These are phyloP conservation scores for Salisapilia sapeloensis DNA, from an alignment of 352 stramenopile species.

Conservation along the genomic window DNA sequence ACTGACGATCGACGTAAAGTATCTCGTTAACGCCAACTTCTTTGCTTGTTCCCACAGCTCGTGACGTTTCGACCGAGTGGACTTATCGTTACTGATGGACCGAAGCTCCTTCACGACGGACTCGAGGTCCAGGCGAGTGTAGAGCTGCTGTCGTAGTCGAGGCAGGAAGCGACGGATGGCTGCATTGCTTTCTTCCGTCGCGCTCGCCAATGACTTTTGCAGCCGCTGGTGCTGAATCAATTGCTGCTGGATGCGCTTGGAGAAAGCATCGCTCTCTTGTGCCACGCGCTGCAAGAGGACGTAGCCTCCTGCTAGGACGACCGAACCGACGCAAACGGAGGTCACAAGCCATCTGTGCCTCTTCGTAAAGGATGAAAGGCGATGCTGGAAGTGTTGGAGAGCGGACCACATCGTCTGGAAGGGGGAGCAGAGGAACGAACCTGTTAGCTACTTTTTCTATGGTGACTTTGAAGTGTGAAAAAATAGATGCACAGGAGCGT, in stretches of 20 bases:
- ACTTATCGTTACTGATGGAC: slow-evolving; percentile 28
- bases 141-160: slow-evolving; percentile 36
- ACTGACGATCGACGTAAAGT: slow-evolving; percentile 52
- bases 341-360: slow-evolving; percentile 53
- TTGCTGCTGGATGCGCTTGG: slow-evolving; percentile 44
- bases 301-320: slow-evolving; percentile 37
- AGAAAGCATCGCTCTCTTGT: slow-evolving; percentile 50
- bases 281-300: slow-evolving; percentile 48
- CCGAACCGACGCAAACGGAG: slow-evolving; percentile 19
- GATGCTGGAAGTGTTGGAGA: slow-evolving; percentile 26
- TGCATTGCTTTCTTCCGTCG: slow-evolving; percentile 57
- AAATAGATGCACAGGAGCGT: too few relatives aligned
- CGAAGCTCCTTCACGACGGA: slow-evolving; percentile 56
- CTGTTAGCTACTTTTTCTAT: too few relatives aligned
- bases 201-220: slow-evolving; percentile 43
- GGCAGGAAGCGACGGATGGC: slow-evolving; percentile 63
- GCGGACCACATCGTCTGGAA: slow-evolving; percentile 57
- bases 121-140: slow-evolving; percentile 47
- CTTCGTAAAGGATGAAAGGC: slow-evolving; percentile 37
- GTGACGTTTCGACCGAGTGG: slow-evolving; percentile 31
- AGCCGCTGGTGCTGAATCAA: slow-evolving; percentile 64
- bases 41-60: slow-evolving; percentile 63
- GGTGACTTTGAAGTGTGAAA: too few relatives aligned
- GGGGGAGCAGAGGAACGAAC: too few relatives aligned
- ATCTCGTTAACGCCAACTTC: slow-evolving; percentile 45